Evolutionary conservation across 129 eudicot genomes (phyloP).

Genomic region (Scalesia atractyloides): DNA sequence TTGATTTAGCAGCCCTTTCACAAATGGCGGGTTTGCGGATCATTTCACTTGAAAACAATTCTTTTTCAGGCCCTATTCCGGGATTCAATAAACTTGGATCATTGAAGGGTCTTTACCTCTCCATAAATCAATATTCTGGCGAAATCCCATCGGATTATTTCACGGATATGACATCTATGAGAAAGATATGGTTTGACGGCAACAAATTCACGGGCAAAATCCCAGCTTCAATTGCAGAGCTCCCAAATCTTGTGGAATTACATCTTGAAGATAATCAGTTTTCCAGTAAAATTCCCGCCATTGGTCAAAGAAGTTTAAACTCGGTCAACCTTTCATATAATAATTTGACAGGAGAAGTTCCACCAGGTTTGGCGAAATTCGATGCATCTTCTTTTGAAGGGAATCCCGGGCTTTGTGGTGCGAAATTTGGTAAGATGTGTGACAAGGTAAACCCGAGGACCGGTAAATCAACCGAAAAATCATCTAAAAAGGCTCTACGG

Average conservation of each 20-base stretch:
- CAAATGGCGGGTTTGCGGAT: constrained; percentile 47
- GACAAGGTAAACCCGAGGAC: neutral
- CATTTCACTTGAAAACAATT: constrained; percentile 44
- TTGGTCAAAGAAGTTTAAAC: constrained; percentile 39
- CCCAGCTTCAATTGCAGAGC: constrained; percentile 46
- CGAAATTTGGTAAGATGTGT: constrained; percentile 38
- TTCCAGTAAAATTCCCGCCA: constrained; percentile 52
- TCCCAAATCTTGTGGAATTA: constrained; percentile 48
- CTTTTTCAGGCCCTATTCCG: constrained; percentile 65
- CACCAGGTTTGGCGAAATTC: constrained; percentile 45
- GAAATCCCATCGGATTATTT: constrained; percentile 54
- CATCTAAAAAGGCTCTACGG: constrained; percentile 7
- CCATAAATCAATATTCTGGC: constrained; percentile 58
- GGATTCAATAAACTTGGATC: constrained; percentile 46
- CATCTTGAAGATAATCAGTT: constrained; percentile 67
- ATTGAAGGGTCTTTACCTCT: constrained; percentile 52
- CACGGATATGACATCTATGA: constrained; percentile 42
- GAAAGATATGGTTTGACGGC: constrained; percentile 59
- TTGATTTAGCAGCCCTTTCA: constrained; percentile 53
- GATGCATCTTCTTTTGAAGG: constrained; percentile 48
- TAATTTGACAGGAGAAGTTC: constrained; percentile 61
- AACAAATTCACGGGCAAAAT: constrained; percentile 60
- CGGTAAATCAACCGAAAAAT: constrained; percentile 9
- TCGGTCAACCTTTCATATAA: constrained; percentile 56
- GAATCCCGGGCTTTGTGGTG: constrained; percentile 66